Evolutionary conservation across 352 stramenopile species (phyloP), one percentile per base, ranked within the genome.

Genomic region (Phytophthora lateralis): DNA sequence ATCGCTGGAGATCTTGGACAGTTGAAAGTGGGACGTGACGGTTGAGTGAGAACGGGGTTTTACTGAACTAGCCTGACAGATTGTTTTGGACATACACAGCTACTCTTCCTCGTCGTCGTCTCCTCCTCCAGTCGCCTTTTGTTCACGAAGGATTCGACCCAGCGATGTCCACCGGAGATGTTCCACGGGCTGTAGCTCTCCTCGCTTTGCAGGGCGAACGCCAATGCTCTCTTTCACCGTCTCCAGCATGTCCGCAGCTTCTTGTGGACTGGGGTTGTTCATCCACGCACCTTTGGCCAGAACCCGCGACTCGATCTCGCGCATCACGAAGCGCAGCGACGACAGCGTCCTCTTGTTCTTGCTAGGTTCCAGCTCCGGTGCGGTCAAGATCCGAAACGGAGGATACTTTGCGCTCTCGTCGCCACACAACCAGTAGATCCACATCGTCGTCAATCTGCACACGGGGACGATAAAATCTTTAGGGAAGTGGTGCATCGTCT

Each of bases 401-500:
- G 64, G 47, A 26, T 73, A 58, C 44, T 62, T 67, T n/a, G 35
- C 37, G 9, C 14, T 37, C 2, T 41, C 35, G n/a, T 71, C 44
- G 3, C 44, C 59, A 37, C 64, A 64, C 18, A 65, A n/a, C 47
- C 59, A 72, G 14, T 50, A 53, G 20, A 35, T 17, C 58, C 57
- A 67, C 63, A 71, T 63, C 0, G 18, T 47, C 35, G 34, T 18
- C 45, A 67, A 35, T 11, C 42, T 18, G 26, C 57, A 63, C 9
- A 64, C 21, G 8, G 51, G 51, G 27, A 72, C 30, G 29, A 12
- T 47, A 10, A 61, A 53, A 9, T 55, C 59, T 34, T 59, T 59
- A 3, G 63, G 63, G 49, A 73, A 72, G 17, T 65, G 48, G 18
- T 69, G 59, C 59, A 60, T 64, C 21, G 47, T 30, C n/a, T 66